Evolutionary conservation across 1,139 yeast species (phyloP).

Genomic region (Arxiozyma telluris): DNA sequence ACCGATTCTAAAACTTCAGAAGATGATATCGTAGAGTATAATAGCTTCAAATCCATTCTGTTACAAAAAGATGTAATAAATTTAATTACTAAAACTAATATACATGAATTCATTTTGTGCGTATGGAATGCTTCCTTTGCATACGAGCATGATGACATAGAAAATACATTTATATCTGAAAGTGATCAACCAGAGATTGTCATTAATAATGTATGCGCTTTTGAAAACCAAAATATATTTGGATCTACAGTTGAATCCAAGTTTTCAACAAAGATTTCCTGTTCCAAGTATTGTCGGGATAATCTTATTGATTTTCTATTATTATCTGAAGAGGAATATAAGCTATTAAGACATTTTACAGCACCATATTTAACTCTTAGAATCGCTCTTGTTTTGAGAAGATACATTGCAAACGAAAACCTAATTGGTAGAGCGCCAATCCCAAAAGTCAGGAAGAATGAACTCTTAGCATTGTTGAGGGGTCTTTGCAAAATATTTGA

Average conservation of each 20-base stretch:
- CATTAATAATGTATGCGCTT: slow-evolving; percentile 26
- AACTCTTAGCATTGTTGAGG: slow-evolving; percentile 33
- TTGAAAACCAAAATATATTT: slow-evolving; percentile 33
- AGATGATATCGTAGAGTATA: slow-evolving; percentile 43
- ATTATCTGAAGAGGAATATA: slow-evolving; percentile 11
- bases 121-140: slow-evolving; percentile 45
- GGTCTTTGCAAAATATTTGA: slow-evolving; percentile 24
- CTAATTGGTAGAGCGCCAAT: slow-evolving; percentile 46
- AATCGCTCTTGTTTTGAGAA: slow-evolving; percentile 42
- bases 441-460: slow-evolving; percentile 43
- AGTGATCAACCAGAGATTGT: slow-evolving; percentile 29
- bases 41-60: slow-evolving; percentile 36
- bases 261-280: slow-evolving; percentile 32
- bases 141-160: slow-evolving; percentile 42
- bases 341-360: slow-evolving; percentile 17
- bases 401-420: slow-evolving; percentile 44
- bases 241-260: slow-evolving; percentile 42
- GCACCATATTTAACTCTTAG: slow-evolving; percentile 41
- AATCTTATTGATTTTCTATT: slow-evolving; percentile 37
- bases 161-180: slow-evolving; percentile 29
- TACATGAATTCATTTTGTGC: slow-evolving; percentile 38
- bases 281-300: slow-evolving; percentile 41
- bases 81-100: slow-evolving; percentile 25
- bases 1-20: slow-evolving; percentile 36
- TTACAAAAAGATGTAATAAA: slow-evolving; percentile 33